These are phyloP conservation scores for Cyclanthera cordifolia DNA, from an alignment of 306 rosid species.

Conservation along the genomic window DNA sequence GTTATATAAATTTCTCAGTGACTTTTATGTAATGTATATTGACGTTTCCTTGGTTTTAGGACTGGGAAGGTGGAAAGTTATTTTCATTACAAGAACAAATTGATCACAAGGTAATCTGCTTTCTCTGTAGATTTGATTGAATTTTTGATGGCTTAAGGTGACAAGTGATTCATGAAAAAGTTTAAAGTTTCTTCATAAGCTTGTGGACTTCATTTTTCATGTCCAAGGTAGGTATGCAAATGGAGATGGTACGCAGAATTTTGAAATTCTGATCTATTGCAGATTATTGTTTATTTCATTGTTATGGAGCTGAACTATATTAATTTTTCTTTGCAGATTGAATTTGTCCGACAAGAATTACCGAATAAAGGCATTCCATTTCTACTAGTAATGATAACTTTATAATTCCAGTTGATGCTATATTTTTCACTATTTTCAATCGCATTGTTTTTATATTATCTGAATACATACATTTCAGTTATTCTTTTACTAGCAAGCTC, in stretches of 20 bases:
- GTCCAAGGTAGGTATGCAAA: neutral
- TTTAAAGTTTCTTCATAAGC: slow-evolving; percentile 8
- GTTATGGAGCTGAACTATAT: slow-evolving; percentile 4
- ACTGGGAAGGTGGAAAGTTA: slow-evolving; percentile 67
- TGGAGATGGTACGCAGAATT: neutral
- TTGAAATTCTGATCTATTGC: neutral
- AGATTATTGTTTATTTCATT: neutral
- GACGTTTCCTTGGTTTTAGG: slow-evolving; percentile 29
- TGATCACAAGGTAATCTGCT: slow-evolving; percentile 57
- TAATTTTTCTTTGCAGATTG: slow-evolving; percentile 33
- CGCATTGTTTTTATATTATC: neutral
- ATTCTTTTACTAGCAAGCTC: neutral
- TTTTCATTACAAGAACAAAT: slow-evolving; percentile 84
- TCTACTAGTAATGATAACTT: slow-evolving; percentile 47
- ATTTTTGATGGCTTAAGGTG: neutral
- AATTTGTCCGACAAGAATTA: slow-evolving; percentile 63
- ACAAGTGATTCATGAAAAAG: neutral
- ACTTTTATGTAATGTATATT: neutral
- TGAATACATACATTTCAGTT: neutral
- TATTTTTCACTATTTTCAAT: slow-evolving; percentile 6
- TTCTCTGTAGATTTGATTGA: slow-evolving; percentile 6
- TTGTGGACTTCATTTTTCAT: neutral
- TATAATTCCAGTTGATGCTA: neutral
- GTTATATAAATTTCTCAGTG: neutral
- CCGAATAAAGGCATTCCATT: slow-evolving; percentile 52